A percentile compares a stretch with the other conserved stretches of the same genome.
phyloP scores from a whole-genome alignment of 352 stramenopile species.

The Pythium graminicola region DNA sequence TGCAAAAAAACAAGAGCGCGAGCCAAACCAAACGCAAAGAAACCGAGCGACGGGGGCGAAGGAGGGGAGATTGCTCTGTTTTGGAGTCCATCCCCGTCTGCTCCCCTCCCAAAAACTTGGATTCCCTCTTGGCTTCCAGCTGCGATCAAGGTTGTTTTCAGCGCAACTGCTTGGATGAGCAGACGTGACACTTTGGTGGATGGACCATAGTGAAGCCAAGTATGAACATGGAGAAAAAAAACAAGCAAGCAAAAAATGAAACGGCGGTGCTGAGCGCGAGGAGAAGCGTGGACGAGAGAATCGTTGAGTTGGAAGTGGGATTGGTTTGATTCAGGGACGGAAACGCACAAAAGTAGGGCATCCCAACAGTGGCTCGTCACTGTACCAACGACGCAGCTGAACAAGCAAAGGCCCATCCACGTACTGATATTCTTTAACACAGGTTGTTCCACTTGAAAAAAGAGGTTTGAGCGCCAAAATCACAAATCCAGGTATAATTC shows the following conservation, averaged over 20 bases:
- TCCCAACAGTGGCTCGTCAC: slow-evolving; percentile 3
- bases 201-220: slow-evolving; percentile 17
- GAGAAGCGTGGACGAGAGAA: slow-evolving; percentile 7
- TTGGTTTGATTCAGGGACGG: slow-evolving; percentile 9
- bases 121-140: neutral
- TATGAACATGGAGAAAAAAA: neutral
- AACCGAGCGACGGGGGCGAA: neutral
- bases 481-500: neutral
- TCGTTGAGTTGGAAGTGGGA: slow-evolving; percentile 14
- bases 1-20: slow-evolving; percentile 12
- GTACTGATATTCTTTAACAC: neutral
- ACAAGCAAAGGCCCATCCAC: slow-evolving; percentile 6
- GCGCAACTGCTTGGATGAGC: slow-evolving; percentile 11
- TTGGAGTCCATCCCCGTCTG: slow-evolving; percentile 12
- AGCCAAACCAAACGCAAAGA: slow-evolving; percentile 9
- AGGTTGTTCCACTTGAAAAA: neutral
- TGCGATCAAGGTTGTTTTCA: slow-evolving; percentile 1
- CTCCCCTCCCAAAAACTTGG: neutral
- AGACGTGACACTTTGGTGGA: slow-evolving; percentile 5
- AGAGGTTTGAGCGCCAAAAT: neutral
- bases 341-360: slow-evolving; percentile 18
- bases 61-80: slow-evolving; percentile 9
- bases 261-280: slow-evolving; percentile 10
- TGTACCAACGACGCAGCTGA: slow-evolving; percentile 5
- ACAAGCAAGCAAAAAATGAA: slow-evolving; percentile 7